A percentile compares a stretch with the other conserved stretches of the same genome.
Evolutionary conservation across 1,139 yeast genomes (phyloP).

Genomic region (Blastobotrys ciferrii): DNA sequence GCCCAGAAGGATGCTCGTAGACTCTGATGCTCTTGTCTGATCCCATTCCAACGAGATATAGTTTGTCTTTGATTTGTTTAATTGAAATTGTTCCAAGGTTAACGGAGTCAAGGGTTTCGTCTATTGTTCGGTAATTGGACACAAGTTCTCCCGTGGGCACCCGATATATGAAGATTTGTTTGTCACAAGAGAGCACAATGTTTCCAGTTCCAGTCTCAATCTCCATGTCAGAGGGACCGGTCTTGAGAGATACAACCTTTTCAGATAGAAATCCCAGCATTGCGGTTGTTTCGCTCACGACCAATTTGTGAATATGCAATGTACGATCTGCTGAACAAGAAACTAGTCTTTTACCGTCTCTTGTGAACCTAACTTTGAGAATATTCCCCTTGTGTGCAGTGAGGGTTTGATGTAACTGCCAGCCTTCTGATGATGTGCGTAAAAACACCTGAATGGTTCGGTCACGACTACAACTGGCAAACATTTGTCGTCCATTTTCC

Average conservation of each 20-base stretch:
- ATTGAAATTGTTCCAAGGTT: constrained; percentile 29
- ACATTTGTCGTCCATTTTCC: constrained; percentile 12
- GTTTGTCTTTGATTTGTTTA: constrained; percentile 26
- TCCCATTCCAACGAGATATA: constrained; percentile 45
- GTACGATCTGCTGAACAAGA: constrained; percentile 63
- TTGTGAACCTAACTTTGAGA: constrained; percentile 38
- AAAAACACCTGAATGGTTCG: constrained; percentile 58
- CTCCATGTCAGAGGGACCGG: constrained; percentile 45
- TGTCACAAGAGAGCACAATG: constrained; percentile 52
- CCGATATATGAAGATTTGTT: constrained; percentile 44
- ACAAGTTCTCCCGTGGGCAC: constrained; percentile 39
- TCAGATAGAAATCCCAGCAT: constrained; percentile 37
- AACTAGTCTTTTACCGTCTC: constrained; percentile 39
- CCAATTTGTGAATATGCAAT: constrained; percentile 49
- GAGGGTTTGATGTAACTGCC: constrained; percentile 58
- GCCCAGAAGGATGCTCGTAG: constrained; percentile 48
- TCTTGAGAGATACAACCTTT: constrained; percentile 50
- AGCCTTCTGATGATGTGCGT: constrained; percentile 26
- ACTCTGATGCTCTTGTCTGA: constrained; percentile 58
- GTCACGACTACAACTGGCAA: constrained; percentile 50
- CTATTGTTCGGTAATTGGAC: constrained; percentile 44
- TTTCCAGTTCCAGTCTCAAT: constrained; percentile 39
- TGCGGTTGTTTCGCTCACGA: constrained; percentile 23
- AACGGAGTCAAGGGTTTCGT: constrained; percentile 29
- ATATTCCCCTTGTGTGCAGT: constrained; percentile 58